A percentile compares a stretch with the other conserved stretches of the same genome.
Evolutionary conservation across 164 flowering plant species (phyloP).

Genomic region (Chloranthus sessilifolius): DNA sequence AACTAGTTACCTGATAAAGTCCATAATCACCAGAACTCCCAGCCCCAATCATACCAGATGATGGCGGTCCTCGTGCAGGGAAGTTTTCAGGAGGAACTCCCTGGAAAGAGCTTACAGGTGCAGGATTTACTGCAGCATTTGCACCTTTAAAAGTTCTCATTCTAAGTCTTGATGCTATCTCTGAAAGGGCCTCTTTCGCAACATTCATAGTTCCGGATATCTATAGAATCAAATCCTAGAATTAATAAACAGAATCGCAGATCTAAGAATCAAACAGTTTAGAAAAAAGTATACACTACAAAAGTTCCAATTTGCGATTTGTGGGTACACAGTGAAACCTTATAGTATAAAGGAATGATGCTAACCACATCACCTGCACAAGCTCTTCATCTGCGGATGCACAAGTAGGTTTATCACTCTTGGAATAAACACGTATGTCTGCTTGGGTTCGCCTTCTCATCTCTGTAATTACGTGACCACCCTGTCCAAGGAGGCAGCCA

Average conservation of each 20-base stretch:
- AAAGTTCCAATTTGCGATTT: background rate
- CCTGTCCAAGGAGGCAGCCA: conserved; percentile 78
- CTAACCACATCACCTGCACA: conserved; percentile 58
- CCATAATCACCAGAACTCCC: conserved; percentile 40
- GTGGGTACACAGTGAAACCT: background rate
- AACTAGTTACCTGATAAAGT: conserved; percentile 30
- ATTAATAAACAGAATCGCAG: conserved; percentile 6
- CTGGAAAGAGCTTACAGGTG: conserved; percentile 29
- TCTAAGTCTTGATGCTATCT: conserved; percentile 61
- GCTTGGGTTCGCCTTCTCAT: conserved; percentile 70
- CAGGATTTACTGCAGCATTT: conserved; percentile 32
- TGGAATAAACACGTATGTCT: conserved; percentile 59
- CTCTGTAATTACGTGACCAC: conserved; percentile 67
- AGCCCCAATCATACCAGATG: conserved; percentile 29
- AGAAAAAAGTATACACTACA: background rate
- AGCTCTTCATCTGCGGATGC: conserved; percentile 75
- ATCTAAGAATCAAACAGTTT: background rate
- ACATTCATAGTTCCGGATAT: conserved; percentile 51
- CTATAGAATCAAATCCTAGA: conserved; percentile 24
- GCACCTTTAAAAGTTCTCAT: conserved; percentile 48
- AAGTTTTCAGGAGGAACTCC: conserved; percentile 33
- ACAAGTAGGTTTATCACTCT: conserved; percentile 56
- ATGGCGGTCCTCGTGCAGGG: conserved; percentile 28
- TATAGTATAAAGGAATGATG: conserved; percentile 1
- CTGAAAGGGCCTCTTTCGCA: conserved; percentile 63